A percentile compares a stretch with the other conserved stretches of the same genome.
Evolutionary conservation across 495 filamentous ascomycete species (phyloP).

Genomic region (Aspergillus ostianus): DNA sequence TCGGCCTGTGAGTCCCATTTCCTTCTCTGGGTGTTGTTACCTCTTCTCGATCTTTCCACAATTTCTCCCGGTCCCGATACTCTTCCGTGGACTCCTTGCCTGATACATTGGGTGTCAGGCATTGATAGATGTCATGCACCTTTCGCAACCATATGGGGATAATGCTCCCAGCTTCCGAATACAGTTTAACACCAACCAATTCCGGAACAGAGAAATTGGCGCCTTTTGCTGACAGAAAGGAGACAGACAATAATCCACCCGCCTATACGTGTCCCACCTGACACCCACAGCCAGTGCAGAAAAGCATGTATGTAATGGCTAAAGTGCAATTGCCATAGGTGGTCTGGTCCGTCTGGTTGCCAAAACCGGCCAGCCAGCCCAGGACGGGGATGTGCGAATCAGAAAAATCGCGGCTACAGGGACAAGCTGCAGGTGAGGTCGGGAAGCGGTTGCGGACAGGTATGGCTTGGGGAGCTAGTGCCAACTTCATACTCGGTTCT

Average conservation of each 20-base stretch:
- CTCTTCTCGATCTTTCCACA: not conserved
- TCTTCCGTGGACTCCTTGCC: conserved; percentile 12
- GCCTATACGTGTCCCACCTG: not conserved
- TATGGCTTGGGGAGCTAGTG: conserved; percentile 1
- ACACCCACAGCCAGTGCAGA: not conserved
- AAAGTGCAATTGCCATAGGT: not conserved
- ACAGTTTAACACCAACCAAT: not conserved
- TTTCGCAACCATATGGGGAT: not conserved
- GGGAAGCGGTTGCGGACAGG: conserved; percentile 5
- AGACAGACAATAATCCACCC: not conserved
- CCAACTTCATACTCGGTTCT: not conserved
- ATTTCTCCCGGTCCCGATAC: not conserved
- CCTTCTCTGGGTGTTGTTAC: not conserved
- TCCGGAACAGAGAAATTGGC: not conserved
- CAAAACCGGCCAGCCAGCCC: not conserved
- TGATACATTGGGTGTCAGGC: conserved; percentile 19
- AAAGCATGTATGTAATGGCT: not conserved
- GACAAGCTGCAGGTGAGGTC: not conserved
- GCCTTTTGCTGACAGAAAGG: not conserved
- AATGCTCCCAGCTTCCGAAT: not conserved
- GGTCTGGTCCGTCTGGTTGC: not conserved
- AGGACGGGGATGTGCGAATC: not conserved
- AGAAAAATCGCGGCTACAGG: not conserved
- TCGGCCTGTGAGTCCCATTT: not conserved
- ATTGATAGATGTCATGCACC: conserved; percentile 5